Percentiles rank a stretch among this genome's conserved stretches.
These are phyloP conservation scores for Claviceps africana DNA, from an alignment of 2,329 filamentous ascomycete species.

Conservation along the genomic window DNA sequence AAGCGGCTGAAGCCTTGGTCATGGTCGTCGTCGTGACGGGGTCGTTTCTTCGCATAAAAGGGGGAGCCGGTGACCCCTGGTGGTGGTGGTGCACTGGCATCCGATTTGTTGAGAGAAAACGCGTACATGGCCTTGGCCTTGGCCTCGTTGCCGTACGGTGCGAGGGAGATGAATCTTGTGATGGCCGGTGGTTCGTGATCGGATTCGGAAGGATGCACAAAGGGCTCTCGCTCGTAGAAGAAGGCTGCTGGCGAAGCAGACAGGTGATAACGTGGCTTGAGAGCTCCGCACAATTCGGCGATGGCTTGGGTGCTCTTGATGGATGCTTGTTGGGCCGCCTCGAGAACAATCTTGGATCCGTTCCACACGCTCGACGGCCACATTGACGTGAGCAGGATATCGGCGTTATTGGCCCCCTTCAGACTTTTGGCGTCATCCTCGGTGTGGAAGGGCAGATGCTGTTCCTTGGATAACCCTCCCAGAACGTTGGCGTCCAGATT, in stretches of 20 bases:
- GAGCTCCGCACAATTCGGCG: conserved; percentile 58
- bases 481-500: conserved; percentile 47
- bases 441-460: conserved; percentile 65
- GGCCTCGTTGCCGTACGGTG: conserved; percentile 56
- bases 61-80: conserved; percentile 64
- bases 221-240: conserved; percentile 87
- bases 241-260: conserved; percentile 49
- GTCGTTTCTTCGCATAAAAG: conserved; percentile 50
- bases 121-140: conserved; percentile 77
- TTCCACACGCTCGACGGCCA: conserved; percentile 67
- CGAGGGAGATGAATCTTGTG: conserved; percentile 85
- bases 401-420: conserved; percentile 61
- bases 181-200: conserved; percentile 40
- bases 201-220: conserved; percentile 50
- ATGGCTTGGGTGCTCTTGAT: conserved; percentile 50
- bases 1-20: conserved; percentile 41
- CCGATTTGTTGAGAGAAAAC: conserved; percentile 55
- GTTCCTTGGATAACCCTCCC: conserved; percentile 52
- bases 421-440: conserved; percentile 63
- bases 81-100: conserved; percentile 51
- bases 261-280: conserved; percentile 91
- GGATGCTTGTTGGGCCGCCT: conserved; percentile 35
- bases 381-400: conserved; percentile 74
- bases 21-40: conserved; percentile 24
- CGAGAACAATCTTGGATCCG: conserved; percentile 50